Evolutionary conservation across 2,329 filamentous ascomycete genomes (phyloP).

Genomic region (Trichoderma aggressivum): DNA sequence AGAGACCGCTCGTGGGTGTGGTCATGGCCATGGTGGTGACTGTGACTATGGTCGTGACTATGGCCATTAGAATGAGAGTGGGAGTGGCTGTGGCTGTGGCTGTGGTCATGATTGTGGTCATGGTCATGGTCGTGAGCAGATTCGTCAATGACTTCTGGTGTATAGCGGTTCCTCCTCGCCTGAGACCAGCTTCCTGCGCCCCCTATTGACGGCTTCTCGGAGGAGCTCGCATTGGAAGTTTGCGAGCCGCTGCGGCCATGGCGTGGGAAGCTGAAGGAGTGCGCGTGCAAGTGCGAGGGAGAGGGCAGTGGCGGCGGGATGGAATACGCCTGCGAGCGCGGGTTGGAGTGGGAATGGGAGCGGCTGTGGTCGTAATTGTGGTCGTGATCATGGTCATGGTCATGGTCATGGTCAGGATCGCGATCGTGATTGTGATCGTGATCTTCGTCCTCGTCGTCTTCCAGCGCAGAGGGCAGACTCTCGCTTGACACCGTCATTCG

Average conservation of each 20-base stretch:
- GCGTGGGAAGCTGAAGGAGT: slow-evolving; percentile 26
- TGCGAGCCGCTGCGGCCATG: slow-evolving; percentile 32
- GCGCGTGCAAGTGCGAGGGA: slow-evolving; percentile 26
- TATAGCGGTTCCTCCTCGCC: slow-evolving; percentile 40
- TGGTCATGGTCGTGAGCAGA: slow-evolving; percentile 23
- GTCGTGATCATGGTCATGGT: slow-evolving; percentile 31
- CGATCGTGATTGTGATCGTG: slow-evolving; percentile 27
- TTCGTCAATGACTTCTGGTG: slow-evolving; percentile 30
- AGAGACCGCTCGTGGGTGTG: slow-evolving; percentile 53
- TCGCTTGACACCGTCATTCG: slow-evolving; percentile 35
- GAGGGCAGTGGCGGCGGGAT: slow-evolving; percentile 15
- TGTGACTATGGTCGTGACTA: slow-evolving; percentile 27
- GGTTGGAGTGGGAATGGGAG: background rate
- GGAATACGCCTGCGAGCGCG: slow-evolving; percentile 25
- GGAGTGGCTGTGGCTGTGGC: slow-evolving; percentile 23
- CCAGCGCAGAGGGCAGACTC: slow-evolving; percentile 30
- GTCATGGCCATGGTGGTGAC: slow-evolving; percentile 24
- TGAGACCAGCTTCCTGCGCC: slow-evolving; percentile 41
- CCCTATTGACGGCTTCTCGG: slow-evolving; percentile 33
- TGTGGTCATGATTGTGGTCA: slow-evolving; percentile 26
- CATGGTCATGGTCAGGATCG: slow-evolving; percentile 26
- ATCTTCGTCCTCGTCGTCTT: slow-evolving; percentile 30
- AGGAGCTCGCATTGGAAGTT: slow-evolving; percentile 30
- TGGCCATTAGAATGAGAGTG: slow-evolving; percentile 23
- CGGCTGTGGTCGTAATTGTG: slow-evolving; percentile 28